A percentile compares a stretch with the other conserved stretches of the same genome.
These are phyloP conservation scores for Zychaea mexicana DNA, from an alignment of 371 early-diverging fungal genomes.

Conservation along the genomic window DNA sequence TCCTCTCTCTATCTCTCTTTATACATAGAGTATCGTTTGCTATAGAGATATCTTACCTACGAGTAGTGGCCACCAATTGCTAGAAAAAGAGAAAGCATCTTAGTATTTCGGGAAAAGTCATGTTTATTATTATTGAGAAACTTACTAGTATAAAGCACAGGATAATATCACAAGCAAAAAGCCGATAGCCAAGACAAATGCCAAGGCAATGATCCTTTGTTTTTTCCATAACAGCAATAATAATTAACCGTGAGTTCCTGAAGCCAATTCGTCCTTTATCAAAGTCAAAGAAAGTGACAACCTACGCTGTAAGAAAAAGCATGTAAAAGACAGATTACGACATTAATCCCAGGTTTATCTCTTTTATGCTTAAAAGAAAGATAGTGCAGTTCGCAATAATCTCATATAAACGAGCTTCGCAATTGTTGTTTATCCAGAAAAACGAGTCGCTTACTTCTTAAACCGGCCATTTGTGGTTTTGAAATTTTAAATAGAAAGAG, in stretches of 20 bases:
- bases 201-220: constrained; percentile 75
- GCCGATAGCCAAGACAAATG: constrained; percentile 87
- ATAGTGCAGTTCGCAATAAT: background rate
- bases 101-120: background rate
- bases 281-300: background rate
- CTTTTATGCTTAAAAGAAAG: background rate
- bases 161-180: constrained; percentile 91
- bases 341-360: background rate
- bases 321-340: background rate
- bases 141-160: constrained; percentile 87
- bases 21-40: no score
- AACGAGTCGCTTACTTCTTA: background rate
- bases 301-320: background rate
- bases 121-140: no score
- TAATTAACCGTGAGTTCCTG: background rate
- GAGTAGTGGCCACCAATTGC: constrained; percentile 93
- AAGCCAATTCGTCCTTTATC: background rate
- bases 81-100: constrained; percentile 24
- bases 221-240: no score
- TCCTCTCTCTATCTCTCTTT: no score
- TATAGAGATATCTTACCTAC: constrained; percentile 55
- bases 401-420: background rate
- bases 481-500: no score
- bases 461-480: background rate
- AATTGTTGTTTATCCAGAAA: background rate